Evolutionary conservation across 2,329 filamentous ascomycete genomes (phyloP).

Genomic region (Macrophomina pseudophaseolina): DNA sequence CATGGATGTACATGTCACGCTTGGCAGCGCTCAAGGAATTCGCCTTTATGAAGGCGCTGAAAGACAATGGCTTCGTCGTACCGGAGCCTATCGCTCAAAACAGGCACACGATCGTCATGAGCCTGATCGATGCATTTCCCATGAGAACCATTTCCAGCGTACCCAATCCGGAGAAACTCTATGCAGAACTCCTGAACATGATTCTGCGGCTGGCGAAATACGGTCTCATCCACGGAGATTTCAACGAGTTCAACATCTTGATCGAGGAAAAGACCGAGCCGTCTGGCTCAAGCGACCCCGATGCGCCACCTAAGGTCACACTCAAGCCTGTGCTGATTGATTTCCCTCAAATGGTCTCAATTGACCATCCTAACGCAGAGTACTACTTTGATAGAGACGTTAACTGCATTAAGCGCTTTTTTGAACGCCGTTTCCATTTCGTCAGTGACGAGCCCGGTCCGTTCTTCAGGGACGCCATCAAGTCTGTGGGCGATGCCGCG

Average conservation of each 20-base stretch:
- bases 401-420: slow-evolving; percentile 93
- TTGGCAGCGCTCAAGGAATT: slow-evolving; percentile 93
- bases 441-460: slow-evolving; percentile 81
- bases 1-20: slow-evolving; percentile 98
- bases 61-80: slow-evolving; percentile 84
- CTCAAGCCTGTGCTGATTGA: slow-evolving; percentile 89
- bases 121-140: slow-evolving; percentile 88
- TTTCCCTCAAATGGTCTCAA: slow-evolving; percentile 97
- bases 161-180: slow-evolving; percentile 81
- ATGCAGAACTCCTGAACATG: slow-evolving; percentile 86
- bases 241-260: slow-evolving; percentile 98
- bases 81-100: slow-evolving; percentile 88
- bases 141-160: slow-evolving; percentile 86
- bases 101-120: slow-evolving; percentile 96
- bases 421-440: slow-evolving; percentile 87
- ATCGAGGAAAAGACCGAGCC: slow-evolving; percentile 71
- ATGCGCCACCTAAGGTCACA: slow-evolving; percentile 46
- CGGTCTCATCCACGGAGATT: slow-evolving; percentile 95
- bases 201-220: slow-evolving; percentile 83
- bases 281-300: slow-evolving; percentile 1
- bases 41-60: slow-evolving; percentile 88
- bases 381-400: slow-evolving; percentile 98
- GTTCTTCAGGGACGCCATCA: slow-evolving; percentile 82
- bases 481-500: slow-evolving; percentile 68
- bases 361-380: slow-evolving; percentile 90